Conservation (phyloP, 495 filamentous ascomycete genomes). For the Xylaria sp. region DNA sequence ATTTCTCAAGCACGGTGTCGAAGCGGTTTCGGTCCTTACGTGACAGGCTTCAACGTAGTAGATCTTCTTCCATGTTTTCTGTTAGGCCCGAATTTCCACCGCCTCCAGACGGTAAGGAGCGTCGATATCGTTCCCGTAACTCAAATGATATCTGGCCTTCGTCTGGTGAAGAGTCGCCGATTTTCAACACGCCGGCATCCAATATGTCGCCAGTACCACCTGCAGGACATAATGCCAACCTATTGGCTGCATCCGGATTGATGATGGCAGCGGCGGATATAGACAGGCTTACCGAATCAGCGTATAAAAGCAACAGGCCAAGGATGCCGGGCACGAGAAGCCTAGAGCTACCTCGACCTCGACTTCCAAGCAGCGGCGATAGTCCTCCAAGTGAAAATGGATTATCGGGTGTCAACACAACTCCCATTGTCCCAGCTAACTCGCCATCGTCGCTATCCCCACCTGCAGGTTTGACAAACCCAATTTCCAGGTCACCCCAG, state of each 20-base stretch:
- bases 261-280: slow-evolving; percentile 40
- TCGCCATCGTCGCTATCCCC: slow-evolving; percentile 27
- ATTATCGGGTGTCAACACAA: slow-evolving; percentile 3
- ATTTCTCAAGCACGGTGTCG: slow-evolving; percentile 38
- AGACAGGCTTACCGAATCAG: slow-evolving; percentile 35
- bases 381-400: slow-evolving; percentile 4
- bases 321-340: slow-evolving; percentile 28
- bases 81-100: slow-evolving; percentile 36
- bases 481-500: slow-evolving; percentile 29
- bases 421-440: slow-evolving; percentile 28
- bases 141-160: slow-evolving; percentile 37
- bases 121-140: slow-evolving; percentile 39
- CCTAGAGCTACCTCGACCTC: slow-evolving; percentile 12
- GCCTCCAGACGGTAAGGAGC: slow-evolving; percentile 32
- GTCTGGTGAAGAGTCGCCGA: slow-evolving; percentile 37
- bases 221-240: slow-evolving; percentile 26
- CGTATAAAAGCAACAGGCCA: slow-evolving; percentile 18
- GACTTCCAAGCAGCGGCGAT: neutral
- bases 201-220: slow-evolving; percentile 16
- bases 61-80: slow-evolving; percentile 37
- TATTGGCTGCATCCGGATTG: slow-evolving; percentile 36
- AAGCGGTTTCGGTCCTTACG: slow-evolving; percentile 42
- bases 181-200: slow-evolving; percentile 42
- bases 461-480: slow-evolving; percentile 23
- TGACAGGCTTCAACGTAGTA: slow-evolving; percentile 28